Percentiles rank a stretch among this genome's conserved stretches.
phyloP scores from a whole-genome alignment of 257 asterid species.

The Hygrophila difformis region DNA sequence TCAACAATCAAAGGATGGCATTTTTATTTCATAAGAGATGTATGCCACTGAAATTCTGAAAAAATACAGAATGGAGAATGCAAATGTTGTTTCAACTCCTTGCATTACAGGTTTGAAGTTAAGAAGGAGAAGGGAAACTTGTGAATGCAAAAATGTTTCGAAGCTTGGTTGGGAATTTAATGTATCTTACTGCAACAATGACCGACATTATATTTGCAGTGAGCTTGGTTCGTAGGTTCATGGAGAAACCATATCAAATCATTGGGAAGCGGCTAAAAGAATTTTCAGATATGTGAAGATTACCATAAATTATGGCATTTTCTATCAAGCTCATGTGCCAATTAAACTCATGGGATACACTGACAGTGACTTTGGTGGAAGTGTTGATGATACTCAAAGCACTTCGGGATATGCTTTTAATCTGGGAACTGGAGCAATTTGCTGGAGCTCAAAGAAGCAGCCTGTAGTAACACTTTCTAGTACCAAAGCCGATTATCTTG shows the following conservation, averaged over 20 bases:
- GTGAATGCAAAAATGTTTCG: too few species aligned
- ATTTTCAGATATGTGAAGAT: conserved; percentile 2
- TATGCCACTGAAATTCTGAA: conserved; percentile 1
- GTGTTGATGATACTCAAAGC: not conserved
- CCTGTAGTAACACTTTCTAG: not conserved
- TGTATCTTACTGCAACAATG: not conserved
- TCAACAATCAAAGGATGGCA: not conserved
- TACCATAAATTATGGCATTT: too few species aligned
- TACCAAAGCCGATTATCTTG: not conserved
- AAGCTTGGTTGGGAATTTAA: too few species aligned
- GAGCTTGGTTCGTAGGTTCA: not conserved
- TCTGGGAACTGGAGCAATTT: not conserved
- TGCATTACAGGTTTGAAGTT: conserved; percentile 4
- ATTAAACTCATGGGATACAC: not conserved
- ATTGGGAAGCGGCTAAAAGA: not conserved
- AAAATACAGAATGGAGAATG: conserved; percentile 8
- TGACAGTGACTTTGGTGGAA: not conserved
- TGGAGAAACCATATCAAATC: not conserved
- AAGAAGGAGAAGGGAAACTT: not conserved
- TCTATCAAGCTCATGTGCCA: not conserved
- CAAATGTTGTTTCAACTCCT: not conserved
- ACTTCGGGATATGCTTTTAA: conserved; percentile 2
- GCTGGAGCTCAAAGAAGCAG: not conserved
- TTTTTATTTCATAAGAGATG: conserved; percentile 1
- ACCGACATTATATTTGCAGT: not conserved